Conservation (phyloP, 1,284 basidiomycete species). For the Apiotrichum gamsii region DNA sequence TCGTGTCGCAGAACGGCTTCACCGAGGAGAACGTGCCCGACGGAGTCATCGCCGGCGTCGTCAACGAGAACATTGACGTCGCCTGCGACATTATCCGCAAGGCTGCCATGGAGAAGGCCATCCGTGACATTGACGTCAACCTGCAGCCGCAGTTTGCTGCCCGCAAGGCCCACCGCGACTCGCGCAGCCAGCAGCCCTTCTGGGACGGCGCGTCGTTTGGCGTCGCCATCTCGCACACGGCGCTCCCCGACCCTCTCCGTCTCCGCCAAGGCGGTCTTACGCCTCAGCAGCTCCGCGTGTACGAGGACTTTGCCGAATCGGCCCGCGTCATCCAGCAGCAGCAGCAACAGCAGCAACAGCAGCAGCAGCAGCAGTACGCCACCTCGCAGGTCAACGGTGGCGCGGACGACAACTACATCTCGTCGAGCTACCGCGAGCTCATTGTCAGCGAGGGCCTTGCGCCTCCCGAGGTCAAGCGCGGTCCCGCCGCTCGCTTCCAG, state of each 20-base stretch:
- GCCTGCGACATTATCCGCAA: conserved; percentile 94
- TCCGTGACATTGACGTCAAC: conserved; percentile 89
- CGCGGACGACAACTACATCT: conserved; percentile 27
- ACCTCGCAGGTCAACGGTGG: conserved; percentile 8
- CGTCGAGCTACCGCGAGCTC: conserved; percentile 15
- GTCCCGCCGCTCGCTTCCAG: conserved; percentile 27
- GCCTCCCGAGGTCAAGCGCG: conserved; percentile 31
- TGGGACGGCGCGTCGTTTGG: conserved; percentile 70
- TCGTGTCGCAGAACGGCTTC: conserved; percentile 77
- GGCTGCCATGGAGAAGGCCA: conserved; percentile 94
- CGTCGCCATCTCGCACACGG: conserved; percentile 66
- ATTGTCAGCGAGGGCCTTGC: conserved; percentile 21
- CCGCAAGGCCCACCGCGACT: conserved; percentile 78
- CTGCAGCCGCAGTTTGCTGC: conserved; percentile 75
- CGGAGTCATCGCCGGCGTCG: conserved; percentile 65
- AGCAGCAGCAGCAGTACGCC: neutral
- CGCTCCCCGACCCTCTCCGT: conserved; percentile 82
- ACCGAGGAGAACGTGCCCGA: conserved; percentile 58
- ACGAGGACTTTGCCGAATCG: conserved; percentile 81
- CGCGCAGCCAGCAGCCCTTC: conserved; percentile 58
- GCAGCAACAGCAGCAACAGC: conserved; percentile 6
- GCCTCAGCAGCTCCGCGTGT: conserved; percentile 76
- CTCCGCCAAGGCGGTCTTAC: conserved; percentile 79
- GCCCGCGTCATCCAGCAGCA: conserved; percentile 16
- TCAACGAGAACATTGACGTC: conserved; percentile 88